Conservation (phyloP, 2,329 filamentous ascomycete species). For the Xylaria digitata region DNA sequence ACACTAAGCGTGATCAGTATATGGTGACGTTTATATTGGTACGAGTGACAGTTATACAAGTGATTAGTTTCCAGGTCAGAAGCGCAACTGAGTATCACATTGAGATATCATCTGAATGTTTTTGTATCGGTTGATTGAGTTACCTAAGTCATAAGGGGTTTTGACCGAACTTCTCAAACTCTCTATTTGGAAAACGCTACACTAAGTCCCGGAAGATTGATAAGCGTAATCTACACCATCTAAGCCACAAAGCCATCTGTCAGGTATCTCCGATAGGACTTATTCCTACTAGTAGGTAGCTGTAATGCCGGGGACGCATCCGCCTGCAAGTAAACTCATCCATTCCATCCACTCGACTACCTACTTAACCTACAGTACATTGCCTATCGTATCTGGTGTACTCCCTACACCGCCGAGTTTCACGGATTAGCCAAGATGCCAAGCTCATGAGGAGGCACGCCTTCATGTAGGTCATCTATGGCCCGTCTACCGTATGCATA, state of each 20-base stretch:
- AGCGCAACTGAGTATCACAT: background rate
- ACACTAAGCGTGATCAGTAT: background rate
- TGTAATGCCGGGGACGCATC: slow-evolving; percentile 13
- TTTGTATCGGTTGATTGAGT: background rate
- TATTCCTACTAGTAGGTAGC: slow-evolving; percentile 17
- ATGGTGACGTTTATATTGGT: background rate
- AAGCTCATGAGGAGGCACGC: slow-evolving; percentile 9
- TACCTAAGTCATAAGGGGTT: background rate
- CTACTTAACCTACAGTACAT: no score
- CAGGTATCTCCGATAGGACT: slow-evolving; percentile 5
- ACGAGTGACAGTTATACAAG: background rate
- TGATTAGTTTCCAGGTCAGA: background rate
- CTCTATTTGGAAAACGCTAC: background rate
- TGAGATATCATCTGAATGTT: slow-evolving; percentile 1
- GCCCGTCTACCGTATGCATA: slow-evolving; percentile 7
- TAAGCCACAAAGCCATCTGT: background rate
- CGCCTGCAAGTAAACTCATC: slow-evolving; percentile 5
- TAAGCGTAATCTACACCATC: background rate
- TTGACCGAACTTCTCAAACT: background rate
- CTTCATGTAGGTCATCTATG: slow-evolving; percentile 13
- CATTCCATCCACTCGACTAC: no score
- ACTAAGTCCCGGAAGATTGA: background rate
- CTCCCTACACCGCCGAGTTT: slow-evolving; percentile 20
- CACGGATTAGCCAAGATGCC: slow-evolving; percentile 3
- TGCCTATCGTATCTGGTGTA: no score